phyloP scores from a whole-genome alignment of 805 yeast species.

The Starmerella scarabaei region DNA sequence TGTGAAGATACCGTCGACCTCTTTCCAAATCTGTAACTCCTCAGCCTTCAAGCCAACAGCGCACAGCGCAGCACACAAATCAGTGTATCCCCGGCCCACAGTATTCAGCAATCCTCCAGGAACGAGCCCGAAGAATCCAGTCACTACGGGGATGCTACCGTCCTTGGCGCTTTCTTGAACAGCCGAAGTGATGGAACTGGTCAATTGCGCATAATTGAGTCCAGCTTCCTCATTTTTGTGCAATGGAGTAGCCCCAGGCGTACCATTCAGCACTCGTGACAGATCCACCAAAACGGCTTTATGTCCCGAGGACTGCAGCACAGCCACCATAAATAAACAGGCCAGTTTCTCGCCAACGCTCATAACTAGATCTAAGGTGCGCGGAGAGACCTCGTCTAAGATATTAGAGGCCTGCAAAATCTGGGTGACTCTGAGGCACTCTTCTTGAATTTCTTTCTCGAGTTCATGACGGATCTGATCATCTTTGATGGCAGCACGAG shows the following conservation, averaged over 20 bases:
- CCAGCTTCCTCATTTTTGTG: slow-evolving; percentile 32
- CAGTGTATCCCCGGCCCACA: slow-evolving; percentile 96
- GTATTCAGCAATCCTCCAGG: slow-evolving; percentile 90
- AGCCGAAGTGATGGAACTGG: slow-evolving; percentile 37
- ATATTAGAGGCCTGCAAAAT: slow-evolving; percentile 76
- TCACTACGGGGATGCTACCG: slow-evolving; percentile 67
- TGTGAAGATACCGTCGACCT: slow-evolving; percentile 96
- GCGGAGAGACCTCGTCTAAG: slow-evolving; percentile 79
- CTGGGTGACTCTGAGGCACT: slow-evolving; percentile 54
- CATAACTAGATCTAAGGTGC: slow-evolving; percentile 82
- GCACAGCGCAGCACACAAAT: slow-evolving; percentile 88
- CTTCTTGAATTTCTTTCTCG: slow-evolving; percentile 45
- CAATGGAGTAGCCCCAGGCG: slow-evolving; percentile 1
- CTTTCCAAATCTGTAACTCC: slow-evolving; percentile 96
- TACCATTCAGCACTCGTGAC: slow-evolving; percentile 41
- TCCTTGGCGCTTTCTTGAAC: slow-evolving; percentile 24
- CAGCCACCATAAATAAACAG: slow-evolving; percentile 76
- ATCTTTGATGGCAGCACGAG: slow-evolving; percentile 38
- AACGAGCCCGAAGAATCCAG: slow-evolving; percentile 92
- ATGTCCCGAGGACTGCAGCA: slow-evolving; percentile 72
- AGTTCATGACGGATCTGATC: slow-evolving; percentile 39
- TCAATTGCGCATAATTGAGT: slow-evolving; percentile 49
- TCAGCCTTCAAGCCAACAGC: slow-evolving; percentile 90
- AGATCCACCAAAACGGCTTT: slow-evolving; percentile 69
- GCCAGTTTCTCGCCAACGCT: slow-evolving; percentile 88